Base-by-base conservation (phyloP, 768 basidiomycete genomes). In the Rhizopogon vesiculosus region DNA sequence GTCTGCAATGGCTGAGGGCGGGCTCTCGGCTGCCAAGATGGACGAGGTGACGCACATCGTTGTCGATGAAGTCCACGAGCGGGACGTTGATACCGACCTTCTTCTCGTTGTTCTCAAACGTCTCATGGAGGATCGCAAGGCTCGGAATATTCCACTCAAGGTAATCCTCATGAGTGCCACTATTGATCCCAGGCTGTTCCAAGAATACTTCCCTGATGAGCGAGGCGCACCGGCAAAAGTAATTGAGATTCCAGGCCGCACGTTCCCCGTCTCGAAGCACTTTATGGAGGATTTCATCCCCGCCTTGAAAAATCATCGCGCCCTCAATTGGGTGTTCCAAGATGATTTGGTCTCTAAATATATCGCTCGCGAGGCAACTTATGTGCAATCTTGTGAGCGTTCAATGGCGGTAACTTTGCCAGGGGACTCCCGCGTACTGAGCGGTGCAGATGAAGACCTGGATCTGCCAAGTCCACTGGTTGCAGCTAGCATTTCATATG, bases 41-140 rank as follows among this genome's bases (percentile, higher is more conserved):
- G 93, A 95, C 61, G 77, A 84, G 51, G 78, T 96, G 51, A 92
- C 93, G 8, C 95, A 97, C 67, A 83, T 98, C 56, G 71, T 97
- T 44, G 92, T 98, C 28, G 95, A 98, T 68, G 94, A 98, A 73
- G 94, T 93, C 3, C 95, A 98, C 69, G 95, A 97, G 71, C 87
- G 95, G 29, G 93, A 96, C 61, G 83, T 96, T 56, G 93, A 97
- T 65, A 95, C 92, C 0, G 95, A 97, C 69, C 73, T 97, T 22
- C 73, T 93, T 42, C 80, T 98, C 16, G 91, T 93, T 55, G 91
- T 94, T 5, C 79, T 98, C 53, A 94, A 95, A 69, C 83, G 91
- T 22, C 71, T 95, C 22, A 70, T 95, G 64, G 81, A 78, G 6
- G 86, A 92, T 56, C 83, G 93, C 61, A 86, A 81, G 66, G 75